Evolutionary conservation across 768 basidiomycete genomes (phyloP), one percentile per base, ranked within the genome.

Genomic region (Lactifluus piperatus): DNA sequence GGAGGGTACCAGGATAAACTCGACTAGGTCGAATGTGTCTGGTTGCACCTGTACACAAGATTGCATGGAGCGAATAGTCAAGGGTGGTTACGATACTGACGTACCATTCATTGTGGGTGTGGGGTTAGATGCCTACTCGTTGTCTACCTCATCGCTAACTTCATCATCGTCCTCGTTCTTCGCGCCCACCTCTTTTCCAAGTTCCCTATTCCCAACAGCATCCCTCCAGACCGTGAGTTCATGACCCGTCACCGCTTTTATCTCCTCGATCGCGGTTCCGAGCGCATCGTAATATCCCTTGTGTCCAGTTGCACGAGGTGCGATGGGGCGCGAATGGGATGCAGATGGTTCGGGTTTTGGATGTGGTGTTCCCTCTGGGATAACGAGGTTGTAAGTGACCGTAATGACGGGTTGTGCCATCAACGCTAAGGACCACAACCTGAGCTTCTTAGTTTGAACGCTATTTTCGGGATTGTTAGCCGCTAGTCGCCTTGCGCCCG

Each of bases 171-270:
- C 78, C 13, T 67, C 78, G 9, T 74, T 77, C 14, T 67, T 71
- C 56, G 71, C 75, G 62, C 70, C 75, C 14, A 71, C 71, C 64
- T 89, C 87, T 66, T 86, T 88, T 16, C 67, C 75, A 65, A 79
- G 68, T 68, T 91, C 88, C 7, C 71, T 67, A 49, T 78, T 85
- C 13, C 87, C 85, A 5, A 89, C 82, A 6, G 78, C 77, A 70
- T 91, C 87, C 65, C 84, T 78, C 88, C 87, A 90, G 5, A 69
- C 76, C 0, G 88, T 90, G 69, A 91, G 68, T 63, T 88, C 84
- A 45, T 81, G 76, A 10, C 88, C 88, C 4, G 87, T 64, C 29
- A 75, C 72, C 44, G 73, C 74, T 62, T 75, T 81, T 29, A 85
- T 84, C 36, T 74, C 71, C 34, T 71, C 72, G 51, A 90, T 73